A percentile compares a stretch with the other conserved stretches of the same genome.
These are phyloP conservation scores for Cymbopogon flexuosus DNA, from an alignment of 202 grass and related monocot genomes.

Conservation along the genomic window DNA sequence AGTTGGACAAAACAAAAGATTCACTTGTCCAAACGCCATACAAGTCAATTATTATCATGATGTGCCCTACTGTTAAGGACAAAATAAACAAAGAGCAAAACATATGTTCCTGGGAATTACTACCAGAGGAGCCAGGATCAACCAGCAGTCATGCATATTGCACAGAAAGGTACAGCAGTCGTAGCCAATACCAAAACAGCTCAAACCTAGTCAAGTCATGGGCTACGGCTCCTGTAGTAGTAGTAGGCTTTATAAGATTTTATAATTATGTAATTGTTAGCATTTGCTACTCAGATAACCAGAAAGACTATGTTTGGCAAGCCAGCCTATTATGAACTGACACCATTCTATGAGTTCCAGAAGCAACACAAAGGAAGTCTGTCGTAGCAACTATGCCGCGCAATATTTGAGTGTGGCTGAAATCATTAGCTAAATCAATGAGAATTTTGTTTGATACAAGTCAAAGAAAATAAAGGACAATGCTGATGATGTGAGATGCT, in stretches of 20 bases:
- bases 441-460: not conserved
- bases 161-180: not conserved
- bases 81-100: not conserved
- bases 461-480: not conserved
- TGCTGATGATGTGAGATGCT: not conserved
- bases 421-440: not conserved
- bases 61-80: not conserved
- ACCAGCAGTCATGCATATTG: not conserved
- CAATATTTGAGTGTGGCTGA: not conserved
- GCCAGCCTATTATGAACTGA: not conserved
- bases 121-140: not conserved
- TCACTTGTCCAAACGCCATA: not conserved
- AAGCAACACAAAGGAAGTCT: not conserved
- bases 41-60: not conserved
- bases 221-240: not conserved
- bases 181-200: not conserved
- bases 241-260: not conserved
- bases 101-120: not conserved
- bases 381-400: not conserved
- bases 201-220: not conserved
- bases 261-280: not conserved
- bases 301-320: not conserved
- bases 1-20: slow-evolving; percentile 1
- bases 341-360: not conserved
- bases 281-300: not conserved